Evolutionary conservation across 2,329 filamentous ascomycete species (phyloP).

Genomic region (Neonectria faginata): DNA sequence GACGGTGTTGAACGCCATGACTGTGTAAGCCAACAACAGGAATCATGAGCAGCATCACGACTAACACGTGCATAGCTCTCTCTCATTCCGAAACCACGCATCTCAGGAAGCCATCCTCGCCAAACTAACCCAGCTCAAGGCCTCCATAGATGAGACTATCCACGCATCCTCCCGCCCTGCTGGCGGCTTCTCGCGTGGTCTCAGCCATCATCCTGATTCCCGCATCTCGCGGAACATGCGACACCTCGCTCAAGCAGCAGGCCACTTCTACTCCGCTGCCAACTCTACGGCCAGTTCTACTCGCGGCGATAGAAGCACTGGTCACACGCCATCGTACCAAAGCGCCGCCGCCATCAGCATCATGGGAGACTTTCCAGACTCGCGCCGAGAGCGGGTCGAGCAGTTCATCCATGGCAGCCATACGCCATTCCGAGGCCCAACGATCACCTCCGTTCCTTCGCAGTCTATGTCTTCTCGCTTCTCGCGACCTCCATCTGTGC

Average conservation of each 20-base stretch:
- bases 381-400: slow-evolving; percentile 7
- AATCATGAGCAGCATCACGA: not conserved
- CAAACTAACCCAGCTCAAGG: slow-evolving; percentile 10
- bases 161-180: slow-evolving; percentile 33
- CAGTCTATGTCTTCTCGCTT: not conserved
- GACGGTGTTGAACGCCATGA: slow-evolving; percentile 44
- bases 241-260: slow-evolving; percentile 40
- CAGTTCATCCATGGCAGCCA: not conserved
- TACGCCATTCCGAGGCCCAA: not conserved
- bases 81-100: slow-evolving; percentile 7
- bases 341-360: not conserved
- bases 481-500: not conserved
- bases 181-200: slow-evolving; percentile 7
- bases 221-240: slow-evolving; percentile 37
- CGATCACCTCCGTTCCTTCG: not conserved
- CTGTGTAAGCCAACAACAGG: slow-evolving; percentile 26
- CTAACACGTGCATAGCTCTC: not conserved
- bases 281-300: slow-evolving; percentile 39
- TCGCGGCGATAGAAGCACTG: slow-evolving; percentile 7
- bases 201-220: slow-evolving; percentile 8
- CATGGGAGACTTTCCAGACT: slow-evolving; percentile 6
- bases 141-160: slow-evolving; percentile 32
- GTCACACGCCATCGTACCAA: not conserved
- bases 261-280: slow-evolving; percentile 41
- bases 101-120: slow-evolving; percentile 1